Evolutionary conservation across 805 yeast genomes (phyloP).

Genomic region (Clavispora carvajalis): DNA sequence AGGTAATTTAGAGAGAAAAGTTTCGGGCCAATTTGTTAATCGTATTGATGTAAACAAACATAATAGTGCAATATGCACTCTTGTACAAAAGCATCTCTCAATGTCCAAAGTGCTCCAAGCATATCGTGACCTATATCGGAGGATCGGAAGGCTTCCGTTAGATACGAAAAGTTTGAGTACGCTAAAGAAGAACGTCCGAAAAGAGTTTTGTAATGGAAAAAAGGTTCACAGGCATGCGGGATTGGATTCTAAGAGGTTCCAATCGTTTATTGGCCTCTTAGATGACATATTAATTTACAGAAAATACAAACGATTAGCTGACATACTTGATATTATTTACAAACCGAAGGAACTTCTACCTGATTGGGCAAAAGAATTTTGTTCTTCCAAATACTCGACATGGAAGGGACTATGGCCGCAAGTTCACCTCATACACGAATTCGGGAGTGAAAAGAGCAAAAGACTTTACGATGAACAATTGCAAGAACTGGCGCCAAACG

Average conservation of each 20-base stretch:
- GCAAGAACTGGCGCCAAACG: constrained; percentile 4
- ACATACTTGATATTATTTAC: constrained; percentile 25
- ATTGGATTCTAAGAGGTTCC: constrained; percentile 11
- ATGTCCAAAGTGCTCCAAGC: background rate
- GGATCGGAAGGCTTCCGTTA: constrained; percentile 27
- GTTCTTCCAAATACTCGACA: constrained; percentile 14
- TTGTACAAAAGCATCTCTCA: background rate
- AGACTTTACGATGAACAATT: constrained; percentile 15
- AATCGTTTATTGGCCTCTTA: constrained; percentile 9
- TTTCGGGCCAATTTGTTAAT: too few relatives aligned
- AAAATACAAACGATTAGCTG: constrained; percentile 19
- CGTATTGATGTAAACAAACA: too few relatives aligned
- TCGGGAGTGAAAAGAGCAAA: constrained; percentile 10
- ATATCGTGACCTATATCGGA: constrained; percentile 21
- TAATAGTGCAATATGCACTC: background rate
- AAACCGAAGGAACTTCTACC: constrained; percentile 9
- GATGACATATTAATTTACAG: constrained; percentile 27
- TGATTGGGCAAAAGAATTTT: constrained; percentile 21
- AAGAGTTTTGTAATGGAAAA: constrained; percentile 9
- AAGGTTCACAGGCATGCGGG: constrained; percentile 8
- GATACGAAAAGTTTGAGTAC: constrained; percentile 12
- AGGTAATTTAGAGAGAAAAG: too few relatives aligned
- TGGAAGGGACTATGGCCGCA: constrained; percentile 30
- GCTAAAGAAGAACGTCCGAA: constrained; percentile 11
- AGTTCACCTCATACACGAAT: constrained; percentile 27